Evolutionary conservation across 2,329 filamentous ascomycete genomes (phyloP).

Genomic region (Knufia fluminis): DNA sequence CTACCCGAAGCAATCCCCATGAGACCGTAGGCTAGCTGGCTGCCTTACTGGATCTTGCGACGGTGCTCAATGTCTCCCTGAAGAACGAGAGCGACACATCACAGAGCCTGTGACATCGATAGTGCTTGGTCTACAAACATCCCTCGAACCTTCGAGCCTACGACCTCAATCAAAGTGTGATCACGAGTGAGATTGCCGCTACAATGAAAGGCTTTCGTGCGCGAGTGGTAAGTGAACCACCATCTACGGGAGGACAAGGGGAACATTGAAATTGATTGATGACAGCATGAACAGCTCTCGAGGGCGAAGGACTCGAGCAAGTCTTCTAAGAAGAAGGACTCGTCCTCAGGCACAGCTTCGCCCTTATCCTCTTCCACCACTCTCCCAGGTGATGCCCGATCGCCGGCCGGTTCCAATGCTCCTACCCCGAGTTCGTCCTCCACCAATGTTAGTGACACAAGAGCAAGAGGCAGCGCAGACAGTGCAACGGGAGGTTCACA

Average conservation of each 20-base stretch:
- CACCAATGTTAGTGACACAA: constrained; percentile 72
- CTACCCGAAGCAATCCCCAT: background rate
- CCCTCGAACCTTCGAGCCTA: background rate
- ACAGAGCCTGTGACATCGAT: constrained; percentile 26
- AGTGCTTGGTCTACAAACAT: background rate
- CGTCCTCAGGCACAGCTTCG: constrained; percentile 61
- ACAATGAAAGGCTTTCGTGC: constrained; percentile 97
- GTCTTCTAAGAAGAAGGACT: constrained; percentile 59
- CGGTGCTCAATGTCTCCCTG: constrained; percentile 6
- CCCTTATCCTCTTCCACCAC: constrained; percentile 53
- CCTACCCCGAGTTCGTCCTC: constrained; percentile 81
- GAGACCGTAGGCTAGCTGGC: constrained; percentile 1
- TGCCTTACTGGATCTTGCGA: background rate
- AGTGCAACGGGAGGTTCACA: constrained; percentile 32
- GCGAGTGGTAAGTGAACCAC: constrained; percentile 69
- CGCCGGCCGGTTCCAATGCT: constrained; percentile 52
- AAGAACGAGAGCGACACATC: background rate
- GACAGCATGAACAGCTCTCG: constrained; percentile 71
- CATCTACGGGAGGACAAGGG: constrained; percentile 19
- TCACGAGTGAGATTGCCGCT: constrained; percentile 25
- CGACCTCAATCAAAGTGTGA: background rate
- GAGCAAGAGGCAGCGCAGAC: constrained; percentile 61
- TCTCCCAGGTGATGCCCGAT: constrained; percentile 37
- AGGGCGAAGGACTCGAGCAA: constrained; percentile 81
- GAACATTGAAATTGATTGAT: constrained; percentile 17